Base-by-base conservation (phyloP, 306 rosid genomes). In the Casuarina glauca region DNA sequence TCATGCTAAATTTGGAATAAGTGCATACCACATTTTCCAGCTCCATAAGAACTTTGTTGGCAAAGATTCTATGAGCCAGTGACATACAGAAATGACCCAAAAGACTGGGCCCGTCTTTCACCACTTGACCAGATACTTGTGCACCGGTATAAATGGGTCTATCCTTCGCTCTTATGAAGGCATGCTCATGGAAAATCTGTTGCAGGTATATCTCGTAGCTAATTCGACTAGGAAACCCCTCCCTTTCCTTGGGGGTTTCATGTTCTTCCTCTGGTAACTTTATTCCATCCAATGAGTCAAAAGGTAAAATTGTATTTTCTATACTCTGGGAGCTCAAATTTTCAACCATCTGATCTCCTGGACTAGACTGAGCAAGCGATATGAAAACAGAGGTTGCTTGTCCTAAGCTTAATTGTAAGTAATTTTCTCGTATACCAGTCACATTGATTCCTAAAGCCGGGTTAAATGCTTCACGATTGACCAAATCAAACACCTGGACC, bases 41-140 rank as follows among this genome's bases (percentile, higher is more conserved):
- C 91, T 82, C 96, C 69, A 77, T 71, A n/a, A 93, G 93, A 80
- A 95, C 93, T 84, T 88, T 87, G 76, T 82, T 91, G 73, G 99
- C 89, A 73, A 95, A 91, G 41, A 93, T 93, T 81, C 97, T 90
- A 79, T 93, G 97, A 44, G 90, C 83, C 86, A 95, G 83, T 49
- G 97, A 95, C 86, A 85, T 58, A 57, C 91, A 95, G 81, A 93
- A 95, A 85, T 93, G 97, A 85, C 93, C 90, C 80, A 95, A 95
- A 78, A 89, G 92, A 83, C 88, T 77, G 20, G 93, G 82, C 45
- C 89, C 93, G 87, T 91, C 94, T 77, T 89, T 95, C 71, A 85
- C 82, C 36, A 71, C 84, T 52, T 80, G 83, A 76, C 89, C 85
- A 44, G 92, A 80, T 76, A 74, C 84, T 64, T 80, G 86, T 12